Evolutionary conservation across 1,284 basidiomycete species (phyloP).

Genomic region (Ganoderma leucocontextum): DNA sequence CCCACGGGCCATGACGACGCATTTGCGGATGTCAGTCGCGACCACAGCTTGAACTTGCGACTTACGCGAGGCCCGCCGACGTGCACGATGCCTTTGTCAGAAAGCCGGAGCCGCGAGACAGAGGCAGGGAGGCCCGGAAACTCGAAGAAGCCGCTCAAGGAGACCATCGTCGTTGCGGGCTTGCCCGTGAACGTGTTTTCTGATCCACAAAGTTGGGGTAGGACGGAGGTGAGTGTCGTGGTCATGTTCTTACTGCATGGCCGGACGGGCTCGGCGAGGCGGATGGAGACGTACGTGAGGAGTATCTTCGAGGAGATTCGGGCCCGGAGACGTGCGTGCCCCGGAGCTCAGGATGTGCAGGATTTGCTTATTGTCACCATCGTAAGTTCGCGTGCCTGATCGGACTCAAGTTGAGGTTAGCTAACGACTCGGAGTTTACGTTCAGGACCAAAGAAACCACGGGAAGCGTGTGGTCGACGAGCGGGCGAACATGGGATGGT

Average conservation of each 20-base stretch:
- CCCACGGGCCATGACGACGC: background rate
- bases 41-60: background rate
- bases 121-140: background rate
- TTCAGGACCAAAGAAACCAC: constrained; percentile 83
- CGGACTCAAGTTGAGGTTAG: background rate
- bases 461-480: constrained; percentile 64
- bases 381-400: constrained; percentile 45
- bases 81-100: background rate
- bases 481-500: constrained; percentile 66
- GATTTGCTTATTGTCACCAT: constrained; percentile 66
- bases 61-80: background rate
- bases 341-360: constrained; percentile 30
- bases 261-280: constrained; percentile 44
- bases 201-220: constrained; percentile 32
- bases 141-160: background rate
- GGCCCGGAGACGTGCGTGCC: background rate
- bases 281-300: constrained; percentile 42
- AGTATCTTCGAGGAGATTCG: constrained; percentile 36
- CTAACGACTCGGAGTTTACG: background rate
- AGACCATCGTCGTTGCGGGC: constrained; percentile 51
- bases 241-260: constrained; percentile 73
- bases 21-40: background rate
- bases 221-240: constrained; percentile 42
- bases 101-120: background rate
- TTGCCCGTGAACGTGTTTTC: constrained; percentile 53